phyloP scores from a whole-genome alignment of 371 early-diverging fungal species.

The Actinomucor elegans region DNA sequence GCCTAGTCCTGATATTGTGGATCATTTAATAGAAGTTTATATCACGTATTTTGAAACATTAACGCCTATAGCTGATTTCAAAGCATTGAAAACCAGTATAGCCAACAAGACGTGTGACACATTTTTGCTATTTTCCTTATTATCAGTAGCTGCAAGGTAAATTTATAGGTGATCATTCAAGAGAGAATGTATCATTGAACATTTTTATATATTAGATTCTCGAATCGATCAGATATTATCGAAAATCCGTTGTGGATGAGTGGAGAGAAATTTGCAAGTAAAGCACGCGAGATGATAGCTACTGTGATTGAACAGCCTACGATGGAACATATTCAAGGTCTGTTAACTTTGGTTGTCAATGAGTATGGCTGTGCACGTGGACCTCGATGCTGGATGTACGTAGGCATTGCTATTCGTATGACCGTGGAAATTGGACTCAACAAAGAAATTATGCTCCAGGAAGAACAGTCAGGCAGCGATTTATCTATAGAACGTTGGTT shows the following conservation, averaged over 20 bases:
- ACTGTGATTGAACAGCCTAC: constrained; percentile 35
- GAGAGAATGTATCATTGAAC: no score
- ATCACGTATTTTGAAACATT: constrained; percentile 6
- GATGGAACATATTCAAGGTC: constrained; percentile 41
- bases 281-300: constrained; percentile 15
- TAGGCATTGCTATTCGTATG: constrained; percentile 63
- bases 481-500: constrained; percentile 41
- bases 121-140: constrained; percentile 11
- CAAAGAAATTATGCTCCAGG: constrained; percentile 37
- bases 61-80: constrained; percentile 7
- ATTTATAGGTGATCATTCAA: no score
- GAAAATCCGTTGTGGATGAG: constrained; percentile 17
- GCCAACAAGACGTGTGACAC: constrained; percentile 5
- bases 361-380: constrained; percentile 49
- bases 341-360: constrained; percentile 42
- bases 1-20: constrained; percentile 4
- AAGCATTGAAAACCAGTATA: constrained; percentile 4
- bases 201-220: no score
- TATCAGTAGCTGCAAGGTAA: constrained; percentile 24
- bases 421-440: constrained; percentile 53
- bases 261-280: constrained; percentile 21
- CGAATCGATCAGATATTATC: constrained; percentile 9
- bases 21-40: constrained; percentile 7
- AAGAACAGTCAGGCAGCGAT: constrained; percentile 8
- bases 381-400: constrained; percentile 61